phyloP scores from a whole-genome alignment of 306 rosid genomes.

The Rosa multiflora region DNA sequence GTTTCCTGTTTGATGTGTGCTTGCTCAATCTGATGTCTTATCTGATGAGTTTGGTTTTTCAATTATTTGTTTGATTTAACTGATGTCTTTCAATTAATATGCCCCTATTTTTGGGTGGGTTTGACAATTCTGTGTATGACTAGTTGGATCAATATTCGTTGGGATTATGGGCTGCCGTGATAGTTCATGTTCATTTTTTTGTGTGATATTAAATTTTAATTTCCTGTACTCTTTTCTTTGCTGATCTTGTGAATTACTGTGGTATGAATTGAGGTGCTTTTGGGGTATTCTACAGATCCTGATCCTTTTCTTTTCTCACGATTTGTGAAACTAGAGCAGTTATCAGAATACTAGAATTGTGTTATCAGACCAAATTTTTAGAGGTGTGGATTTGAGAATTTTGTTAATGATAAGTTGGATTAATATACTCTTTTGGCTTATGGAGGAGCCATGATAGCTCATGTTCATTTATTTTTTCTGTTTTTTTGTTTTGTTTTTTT shows the following conservation, averaged over 20 bases:
- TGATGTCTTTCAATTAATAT: background rate
- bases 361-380: background rate
- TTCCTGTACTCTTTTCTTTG: background rate
- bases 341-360: background rate
- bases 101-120: background rate
- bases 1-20: background rate
- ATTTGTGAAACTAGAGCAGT: background rate
- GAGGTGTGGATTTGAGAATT: background rate
- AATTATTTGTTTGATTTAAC: slow-evolving; percentile 20
- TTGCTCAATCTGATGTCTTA: slow-evolving; percentile 20
- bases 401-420: background rate
- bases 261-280: background rate
- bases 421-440: background rate
- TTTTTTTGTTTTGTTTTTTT: background rate
- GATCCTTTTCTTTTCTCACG: background rate
- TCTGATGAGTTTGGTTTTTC: slow-evolving; percentile 13
- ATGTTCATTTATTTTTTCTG: background rate
- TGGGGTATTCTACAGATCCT: background rate
- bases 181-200: background rate
- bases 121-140: slow-evolving; percentile 1
- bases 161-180: background rate
- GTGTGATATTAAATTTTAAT: no score
- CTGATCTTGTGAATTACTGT: background rate
- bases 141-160: slow-evolving; percentile 12
- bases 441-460: background rate